Evolutionary conservation across 108 stramenopile species (phyloP), one percentile per base, ranked within the genome.

Genomic region (Cyclostephanos tholiformis): DNA sequence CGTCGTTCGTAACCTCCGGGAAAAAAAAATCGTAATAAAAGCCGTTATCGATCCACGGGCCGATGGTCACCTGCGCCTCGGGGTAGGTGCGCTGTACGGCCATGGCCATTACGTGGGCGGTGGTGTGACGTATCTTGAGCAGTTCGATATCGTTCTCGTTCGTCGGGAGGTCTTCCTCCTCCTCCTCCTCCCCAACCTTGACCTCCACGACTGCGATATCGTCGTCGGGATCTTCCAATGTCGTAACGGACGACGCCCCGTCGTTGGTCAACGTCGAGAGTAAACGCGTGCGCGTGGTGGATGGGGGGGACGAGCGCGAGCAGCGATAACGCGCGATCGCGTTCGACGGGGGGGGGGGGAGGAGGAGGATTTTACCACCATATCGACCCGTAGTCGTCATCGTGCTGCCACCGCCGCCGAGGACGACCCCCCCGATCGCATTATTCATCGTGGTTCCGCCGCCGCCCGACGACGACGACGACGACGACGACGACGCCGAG

Each of bases 91-190:
- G 73, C 79, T 99, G 97, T 43, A 99, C 98, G 8, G 98, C 98
- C 96, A 97, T 97, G 66, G 98, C 98, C 98, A 99, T 97, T 46
- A 99, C 97, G 81, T 99, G 98, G 10, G 96, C 96, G 30, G 97
- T 86, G 6, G 96, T 96, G 86, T 99, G 98, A 46, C 98, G 90
- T 50, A 99, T 93, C 56, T 82, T 82, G 8, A 99, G 87, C 52
- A 98, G 67, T 30, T 95, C 82, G 9, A 84, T 68, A 66, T 93
- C 96, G 65, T 87, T 86, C 17, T 97, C 97, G 90, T 99, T 99
- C 26, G 96, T 99, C 27, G 98, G 98, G 22, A 99, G 85, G 64
- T 93, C 88, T 26, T 62, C 70, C 32, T 30, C 58, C 44, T 65
- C 74, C 32, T 79, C 82, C 32, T 74, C 77, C 36, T 53, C 39